Evolutionary conservation across 306 rosid species (phyloP).

Genomic region (Dalbergia cochinchinensis): DNA sequence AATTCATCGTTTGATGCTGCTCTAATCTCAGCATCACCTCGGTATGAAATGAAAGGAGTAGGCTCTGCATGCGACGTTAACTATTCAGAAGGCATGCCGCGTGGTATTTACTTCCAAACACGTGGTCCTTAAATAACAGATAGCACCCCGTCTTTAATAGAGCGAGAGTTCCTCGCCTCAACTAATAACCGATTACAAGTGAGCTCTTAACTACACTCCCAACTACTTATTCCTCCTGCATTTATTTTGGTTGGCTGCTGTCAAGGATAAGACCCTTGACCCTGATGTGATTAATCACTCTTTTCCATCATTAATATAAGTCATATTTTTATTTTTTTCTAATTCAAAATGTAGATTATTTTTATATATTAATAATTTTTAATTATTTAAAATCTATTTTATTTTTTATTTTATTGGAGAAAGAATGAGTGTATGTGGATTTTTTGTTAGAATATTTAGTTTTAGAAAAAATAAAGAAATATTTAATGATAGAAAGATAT

Average conservation of each 20-base stretch:
- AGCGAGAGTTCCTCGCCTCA: background rate
- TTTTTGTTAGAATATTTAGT: too few relatives aligned
- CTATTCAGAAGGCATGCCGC: background rate
- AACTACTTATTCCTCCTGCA: constrained; percentile 36
- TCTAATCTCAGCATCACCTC: too few relatives aligned
- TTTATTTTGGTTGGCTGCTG: background rate
- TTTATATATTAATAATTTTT: too few relatives aligned
- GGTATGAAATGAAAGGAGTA: background rate
- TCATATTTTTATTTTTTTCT: too few relatives aligned
- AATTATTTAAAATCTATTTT: too few relatives aligned
- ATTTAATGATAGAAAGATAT: too few relatives aligned
- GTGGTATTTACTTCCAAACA: background rate
- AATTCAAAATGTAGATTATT: too few relatives aligned
- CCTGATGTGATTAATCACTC: background rate
- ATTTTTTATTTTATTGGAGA: too few relatives aligned
- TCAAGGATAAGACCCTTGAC: background rate
- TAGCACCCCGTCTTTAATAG: background rate
- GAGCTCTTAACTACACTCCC: constrained; percentile 39
- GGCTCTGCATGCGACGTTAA: background rate
- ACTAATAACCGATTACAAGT: background rate
- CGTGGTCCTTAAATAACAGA: background rate
- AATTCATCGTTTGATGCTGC: too few relatives aligned
- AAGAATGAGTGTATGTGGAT: too few relatives aligned
- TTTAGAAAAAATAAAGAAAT: too few relatives aligned
- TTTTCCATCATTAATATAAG: too few relatives aligned